These are phyloP conservation scores for Obelidium mucronatum DNA, from an alignment of 192 early-diverging fungal species.

Conservation along the genomic window DNA sequence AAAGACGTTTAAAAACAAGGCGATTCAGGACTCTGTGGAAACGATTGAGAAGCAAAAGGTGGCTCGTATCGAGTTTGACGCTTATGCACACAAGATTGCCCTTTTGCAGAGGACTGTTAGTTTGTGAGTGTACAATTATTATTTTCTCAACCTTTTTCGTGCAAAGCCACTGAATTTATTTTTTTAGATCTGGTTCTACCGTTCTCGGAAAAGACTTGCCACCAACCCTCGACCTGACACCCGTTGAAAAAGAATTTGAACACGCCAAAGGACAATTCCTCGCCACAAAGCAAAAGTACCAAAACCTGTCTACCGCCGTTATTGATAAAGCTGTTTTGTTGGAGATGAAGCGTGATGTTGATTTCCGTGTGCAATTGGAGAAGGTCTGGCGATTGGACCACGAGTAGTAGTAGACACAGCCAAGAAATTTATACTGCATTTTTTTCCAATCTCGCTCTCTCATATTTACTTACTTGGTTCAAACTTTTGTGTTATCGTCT, in stretches of 20 bases:
- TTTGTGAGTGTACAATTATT: constrained; percentile 16
- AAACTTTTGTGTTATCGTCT: too few relatives aligned
- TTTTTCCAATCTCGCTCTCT: too few relatives aligned
- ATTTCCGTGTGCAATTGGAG: constrained; percentile 50
- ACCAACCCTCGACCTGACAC: constrained; percentile 34
- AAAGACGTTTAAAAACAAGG: constrained; percentile 55
- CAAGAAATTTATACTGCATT: too few relatives aligned
- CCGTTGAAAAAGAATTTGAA: constrained; percentile 54
- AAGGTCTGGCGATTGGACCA: constrained; percentile 36
- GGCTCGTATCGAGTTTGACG: constrained; percentile 57
- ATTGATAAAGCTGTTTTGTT: constrained; percentile 63
- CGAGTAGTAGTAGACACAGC: too few relatives aligned
- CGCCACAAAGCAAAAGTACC: constrained; percentile 51
- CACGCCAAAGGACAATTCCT: constrained; percentile 52
- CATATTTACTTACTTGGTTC: too few relatives aligned
- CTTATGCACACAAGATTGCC: constrained; percentile 47
- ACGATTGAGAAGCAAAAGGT: constrained; percentile 56
- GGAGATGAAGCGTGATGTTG: constrained; percentile 61
- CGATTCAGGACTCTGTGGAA: constrained; percentile 56
- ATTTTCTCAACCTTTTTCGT: background rate
- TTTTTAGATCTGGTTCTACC: constrained; percentile 29
- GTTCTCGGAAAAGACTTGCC: constrained; percentile 35
- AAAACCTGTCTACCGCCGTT: constrained; percentile 51
- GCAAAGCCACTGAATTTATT: background rate
- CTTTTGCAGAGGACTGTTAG: constrained; percentile 34